These are phyloP conservation scores for Schizophyllum amplum DNA, from an alignment of 1,284 basidiomycete species.

Conservation along the genomic window DNA sequence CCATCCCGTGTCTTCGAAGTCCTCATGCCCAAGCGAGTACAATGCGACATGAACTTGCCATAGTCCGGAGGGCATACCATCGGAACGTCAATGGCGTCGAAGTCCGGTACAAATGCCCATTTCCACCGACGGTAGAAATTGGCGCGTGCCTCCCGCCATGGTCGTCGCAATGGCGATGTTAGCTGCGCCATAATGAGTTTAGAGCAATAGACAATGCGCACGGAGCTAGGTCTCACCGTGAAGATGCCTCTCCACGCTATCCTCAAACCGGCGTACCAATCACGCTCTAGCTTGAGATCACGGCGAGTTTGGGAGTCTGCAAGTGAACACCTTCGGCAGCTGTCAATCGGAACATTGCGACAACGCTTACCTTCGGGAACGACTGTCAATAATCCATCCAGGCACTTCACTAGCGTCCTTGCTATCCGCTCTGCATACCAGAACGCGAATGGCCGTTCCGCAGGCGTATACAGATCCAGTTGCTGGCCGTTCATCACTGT, in stretches of 20 bases:
- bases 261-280: neutral
- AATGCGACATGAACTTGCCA: neutral
- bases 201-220: neutral
- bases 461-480: conserved; percentile 59
- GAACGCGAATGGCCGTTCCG: conserved; percentile 66
- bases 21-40: no score
- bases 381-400: conserved; percentile 20
- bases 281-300: neutral
- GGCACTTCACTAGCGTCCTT: conserved; percentile 41
- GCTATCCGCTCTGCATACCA: conserved; percentile 59
- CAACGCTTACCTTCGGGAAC: neutral
- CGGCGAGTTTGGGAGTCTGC: neutral
- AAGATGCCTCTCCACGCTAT: neutral
- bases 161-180: neutral
- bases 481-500: conserved; percentile 72
- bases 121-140: conserved; percentile 63
- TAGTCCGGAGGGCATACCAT: neutral
- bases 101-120: conserved; percentile 59
- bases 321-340: neutral
- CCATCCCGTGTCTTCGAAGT: neutral
- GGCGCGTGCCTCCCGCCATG: conserved; percentile 28
- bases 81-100: conserved; percentile 17
- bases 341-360: neutral
- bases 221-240: neutral
- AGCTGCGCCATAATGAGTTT: neutral